Percentiles rank a stretch among this genome's conserved stretches.
Evolutionary conservation across 495 filamentous ascomycete genomes (phyloP).

Genomic region (Aspergillus affinis): DNA sequence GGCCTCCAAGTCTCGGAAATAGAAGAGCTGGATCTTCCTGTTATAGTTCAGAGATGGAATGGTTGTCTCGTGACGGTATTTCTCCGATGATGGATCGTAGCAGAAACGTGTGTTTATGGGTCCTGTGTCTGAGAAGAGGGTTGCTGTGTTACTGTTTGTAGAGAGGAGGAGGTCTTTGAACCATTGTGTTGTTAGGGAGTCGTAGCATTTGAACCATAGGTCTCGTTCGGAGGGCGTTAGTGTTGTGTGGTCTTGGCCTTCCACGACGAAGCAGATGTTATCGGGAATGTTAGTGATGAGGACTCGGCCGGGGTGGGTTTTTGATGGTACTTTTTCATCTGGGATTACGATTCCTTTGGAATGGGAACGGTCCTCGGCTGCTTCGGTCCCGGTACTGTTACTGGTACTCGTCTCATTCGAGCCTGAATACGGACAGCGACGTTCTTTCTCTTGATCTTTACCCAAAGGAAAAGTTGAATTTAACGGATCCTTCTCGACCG

Average conservation of each 20-base stretch:
- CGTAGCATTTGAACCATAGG: conserved; percentile 24
- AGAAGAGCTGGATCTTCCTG: conserved; percentile 29
- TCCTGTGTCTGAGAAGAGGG: conserved; percentile 11
- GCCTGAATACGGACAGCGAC: too few species aligned
- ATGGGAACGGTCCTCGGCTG: too few species aligned
- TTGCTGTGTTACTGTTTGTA: conserved; percentile 5
- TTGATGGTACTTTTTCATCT: too few species aligned
- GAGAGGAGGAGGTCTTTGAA: conserved; percentile 22
- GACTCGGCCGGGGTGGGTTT: conserved; percentile 19
- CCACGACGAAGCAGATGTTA: conserved; percentile 31
- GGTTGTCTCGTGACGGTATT: conserved; percentile 2
- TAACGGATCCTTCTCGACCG: neutral
- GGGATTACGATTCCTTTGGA: too few species aligned
- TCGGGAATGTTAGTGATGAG: conserved; percentile 21
- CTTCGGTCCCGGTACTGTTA: too few species aligned
- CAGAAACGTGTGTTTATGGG: conserved; percentile 18
- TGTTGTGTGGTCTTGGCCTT: conserved; percentile 30
- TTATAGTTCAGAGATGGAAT: conserved; percentile 20
- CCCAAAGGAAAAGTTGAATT: too few species aligned
- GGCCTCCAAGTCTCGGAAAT: conserved; percentile 30
- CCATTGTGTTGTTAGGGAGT: conserved; percentile 22
- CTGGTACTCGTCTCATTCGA: too few species aligned
- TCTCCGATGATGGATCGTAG: conserved; percentile 15
- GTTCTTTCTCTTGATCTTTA: too few species aligned
- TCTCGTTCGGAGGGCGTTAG: conserved; percentile 17